A percentile compares a stretch with the other conserved stretches of the same genome.
phyloP scores from a whole-genome alignment of 2,329 filamentous ascomycete genomes.

The Neoarthrinium moseri region DNA sequence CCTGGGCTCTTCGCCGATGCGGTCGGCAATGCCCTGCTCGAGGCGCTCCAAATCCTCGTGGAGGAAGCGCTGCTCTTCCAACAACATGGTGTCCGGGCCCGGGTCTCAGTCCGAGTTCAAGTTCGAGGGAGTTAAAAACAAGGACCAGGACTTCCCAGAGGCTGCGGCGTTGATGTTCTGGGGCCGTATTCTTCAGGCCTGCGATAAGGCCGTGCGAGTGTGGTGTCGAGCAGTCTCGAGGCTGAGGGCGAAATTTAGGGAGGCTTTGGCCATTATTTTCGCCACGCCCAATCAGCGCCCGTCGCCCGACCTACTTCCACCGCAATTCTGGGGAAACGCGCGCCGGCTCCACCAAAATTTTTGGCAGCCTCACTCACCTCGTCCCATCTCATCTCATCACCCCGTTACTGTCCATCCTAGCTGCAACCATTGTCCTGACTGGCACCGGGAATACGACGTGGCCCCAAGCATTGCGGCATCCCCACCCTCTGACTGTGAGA shows the following conservation, averaged over 20 bases:
- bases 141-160: not conserved
- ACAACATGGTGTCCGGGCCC: constrained; percentile 58
- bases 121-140: not conserved
- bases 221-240: too few relatives aligned
- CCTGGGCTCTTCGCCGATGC: constrained; percentile 83
- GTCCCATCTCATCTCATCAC: constrained; percentile 5
- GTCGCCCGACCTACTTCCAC: not conserved
- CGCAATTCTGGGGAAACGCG: constrained; percentile 7
- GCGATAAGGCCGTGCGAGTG: too few relatives aligned
- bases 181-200: too few relatives aligned
- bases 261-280: constrained; percentile 10
- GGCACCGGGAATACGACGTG: too few relatives aligned
- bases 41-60: constrained; percentile 96
- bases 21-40: constrained; percentile 90
- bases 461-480: too few relatives aligned
- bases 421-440: too few relatives aligned
- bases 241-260: constrained; percentile 16
- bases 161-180: not conserved
- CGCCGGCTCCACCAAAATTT: constrained; percentile 10
- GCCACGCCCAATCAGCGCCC: constrained; percentile 12
- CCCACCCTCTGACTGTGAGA: too few relatives aligned
- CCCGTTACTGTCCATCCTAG: too few relatives aligned
- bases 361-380: constrained; percentile 7
- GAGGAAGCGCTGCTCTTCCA: constrained; percentile 91
- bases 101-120: not conserved